Base-by-base conservation (phyloP, 116 monocot species). In the Iris pallida region DNA sequence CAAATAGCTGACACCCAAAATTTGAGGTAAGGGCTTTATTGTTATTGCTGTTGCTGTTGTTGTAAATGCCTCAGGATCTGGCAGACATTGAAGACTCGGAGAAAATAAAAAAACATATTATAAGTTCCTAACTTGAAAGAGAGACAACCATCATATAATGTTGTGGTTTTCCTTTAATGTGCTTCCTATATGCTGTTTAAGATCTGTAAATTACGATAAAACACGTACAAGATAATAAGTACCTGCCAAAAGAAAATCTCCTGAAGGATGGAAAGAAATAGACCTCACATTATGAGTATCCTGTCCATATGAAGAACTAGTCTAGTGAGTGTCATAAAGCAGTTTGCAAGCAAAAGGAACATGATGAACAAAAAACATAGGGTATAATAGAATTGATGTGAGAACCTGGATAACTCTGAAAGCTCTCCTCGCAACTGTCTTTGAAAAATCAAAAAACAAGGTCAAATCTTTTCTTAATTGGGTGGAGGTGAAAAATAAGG, bases 221-320 rank as follows among this genome's bases (percentile, higher is more conserved):
- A 47, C n/a, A n/a, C 13, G 59, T 43, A 4, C 4, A 55, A 62
- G 42, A 68, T 15, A 16, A 17, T 7, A 56, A n/a, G 20, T 81
- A 95, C 95, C 95, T 63, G 95, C 91, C 77, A 91, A 75, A 57
- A 95, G 61, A 65, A 81, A 95, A 40, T 88, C 88, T 30, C 95
- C 95, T 45, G 86, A 95, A 80, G 95, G 95, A 91, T 95, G 95
- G 71, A 95, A 95, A 65, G 88, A 82, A 59, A 95, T 86, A 76
- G 95, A 95, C 76, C 88, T 86, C 49, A 95, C 95, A 80, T 95
- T 91, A 74, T 95, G 95, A 30, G 95, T 95, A 73, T 92, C 92
- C 92, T 92, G 76, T 63, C 42, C 19, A 11, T 14, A 74, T 40
- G 55, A 65, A 15, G 2, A 20, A 30, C 15, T 12, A 57, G 48